Conservation (phyloP, 371 early-diverging fungal genomes). For the Enterospora canceri region DNA sequence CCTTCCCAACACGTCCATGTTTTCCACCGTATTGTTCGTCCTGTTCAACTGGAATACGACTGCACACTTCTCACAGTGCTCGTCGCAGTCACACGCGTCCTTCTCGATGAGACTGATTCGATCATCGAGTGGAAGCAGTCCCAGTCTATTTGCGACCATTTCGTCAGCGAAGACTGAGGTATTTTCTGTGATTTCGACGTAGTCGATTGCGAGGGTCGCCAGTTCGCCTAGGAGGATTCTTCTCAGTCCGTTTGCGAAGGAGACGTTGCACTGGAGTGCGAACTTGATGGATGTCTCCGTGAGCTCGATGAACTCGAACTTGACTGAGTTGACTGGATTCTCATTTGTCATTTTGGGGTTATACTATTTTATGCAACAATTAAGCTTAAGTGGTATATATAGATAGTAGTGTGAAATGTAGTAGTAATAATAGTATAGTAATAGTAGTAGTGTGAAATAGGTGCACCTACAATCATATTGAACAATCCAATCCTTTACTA, state of each 20-base stretch:
- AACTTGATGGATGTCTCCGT: slow-evolving; percentile 24
- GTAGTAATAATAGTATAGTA: neutral
- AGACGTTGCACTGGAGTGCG: slow-evolving; percentile 70
- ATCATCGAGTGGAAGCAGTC: slow-evolving; percentile 86
- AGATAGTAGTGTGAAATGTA: neutral
- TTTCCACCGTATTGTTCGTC: slow-evolving; percentile 7
- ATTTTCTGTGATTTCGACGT: slow-evolving; percentile 80
- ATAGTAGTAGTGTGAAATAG: no score
- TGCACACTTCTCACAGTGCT: slow-evolving; percentile 80
- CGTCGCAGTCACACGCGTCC: slow-evolving; percentile 57
- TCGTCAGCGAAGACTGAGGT: slow-evolving; percentile 87
- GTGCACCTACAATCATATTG: no score
- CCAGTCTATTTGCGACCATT: slow-evolving; percentile 84
- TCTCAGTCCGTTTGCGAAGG: slow-evolving; percentile 83
- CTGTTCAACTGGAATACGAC: slow-evolving; percentile 66
- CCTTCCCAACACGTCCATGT: slow-evolving; percentile 28
- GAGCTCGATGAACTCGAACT: slow-evolving; percentile 19
- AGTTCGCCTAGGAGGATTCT: slow-evolving; percentile 74
- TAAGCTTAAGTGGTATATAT: neutral
- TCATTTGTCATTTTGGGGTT: no score
- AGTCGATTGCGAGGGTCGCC: slow-evolving; percentile 68
- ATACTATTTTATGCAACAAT: neutral
- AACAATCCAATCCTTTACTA: no score
- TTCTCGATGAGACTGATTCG: slow-evolving; percentile 60
- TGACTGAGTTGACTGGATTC: neutral